Percentiles rank a stretch among this genome's conserved stretches.
These are phyloP conservation scores for Basidioascus undulatus DNA, from an alignment of 768 basidiomycete genomes.

Conservation along the genomic window DNA sequence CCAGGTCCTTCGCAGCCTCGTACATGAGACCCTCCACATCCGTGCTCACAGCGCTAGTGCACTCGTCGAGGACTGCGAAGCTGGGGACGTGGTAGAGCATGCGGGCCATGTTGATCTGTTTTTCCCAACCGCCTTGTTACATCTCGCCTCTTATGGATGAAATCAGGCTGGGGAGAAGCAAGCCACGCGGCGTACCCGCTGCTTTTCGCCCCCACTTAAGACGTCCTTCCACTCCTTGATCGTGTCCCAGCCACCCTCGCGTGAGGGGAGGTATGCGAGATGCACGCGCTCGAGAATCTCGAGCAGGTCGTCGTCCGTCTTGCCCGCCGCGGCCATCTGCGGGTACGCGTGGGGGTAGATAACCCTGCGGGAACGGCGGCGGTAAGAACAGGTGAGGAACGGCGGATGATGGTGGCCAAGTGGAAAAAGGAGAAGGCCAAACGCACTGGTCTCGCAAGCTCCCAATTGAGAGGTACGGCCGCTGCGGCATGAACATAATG, in stretches of 20 bases:
- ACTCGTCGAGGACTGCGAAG: slow-evolving; percentile 74
- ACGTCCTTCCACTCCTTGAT: slow-evolving; percentile 93
- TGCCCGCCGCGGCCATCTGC: slow-evolving; percentile 35
- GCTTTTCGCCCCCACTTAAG: slow-evolving; percentile 70
- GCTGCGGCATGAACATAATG: slow-evolving; percentile 52
- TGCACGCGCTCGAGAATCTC: slow-evolving; percentile 58
- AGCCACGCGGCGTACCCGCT: slow-evolving; percentile 31
- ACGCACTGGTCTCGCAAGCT: slow-evolving; percentile 59
- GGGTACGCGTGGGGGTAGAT: slow-evolving; percentile 77
- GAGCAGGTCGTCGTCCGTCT: slow-evolving; percentile 43
- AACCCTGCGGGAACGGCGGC: slow-evolving; percentile 21
- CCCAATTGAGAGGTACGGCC: slow-evolving; percentile 76
- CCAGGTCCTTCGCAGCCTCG: slow-evolving; percentile 64
- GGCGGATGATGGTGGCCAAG: background rate
- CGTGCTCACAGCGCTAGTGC: slow-evolving; percentile 82
- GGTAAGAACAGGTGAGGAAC: background rate
- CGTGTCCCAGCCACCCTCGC: slow-evolving; percentile 75
- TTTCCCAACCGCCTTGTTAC: too few relatives aligned
- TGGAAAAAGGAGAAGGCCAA: background rate
- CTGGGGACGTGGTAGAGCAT: slow-evolving; percentile 68
- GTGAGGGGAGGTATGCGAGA: slow-evolving; percentile 53
- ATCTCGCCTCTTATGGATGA: background rate
- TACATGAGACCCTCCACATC: slow-evolving; percentile 95
- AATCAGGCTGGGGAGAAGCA: slow-evolving; percentile 3
- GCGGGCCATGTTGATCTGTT: slow-evolving; percentile 70